Base-by-base conservation (phyloP, 2,329 filamentous ascomycete genomes). In the Fusarium tupiense region DNA sequence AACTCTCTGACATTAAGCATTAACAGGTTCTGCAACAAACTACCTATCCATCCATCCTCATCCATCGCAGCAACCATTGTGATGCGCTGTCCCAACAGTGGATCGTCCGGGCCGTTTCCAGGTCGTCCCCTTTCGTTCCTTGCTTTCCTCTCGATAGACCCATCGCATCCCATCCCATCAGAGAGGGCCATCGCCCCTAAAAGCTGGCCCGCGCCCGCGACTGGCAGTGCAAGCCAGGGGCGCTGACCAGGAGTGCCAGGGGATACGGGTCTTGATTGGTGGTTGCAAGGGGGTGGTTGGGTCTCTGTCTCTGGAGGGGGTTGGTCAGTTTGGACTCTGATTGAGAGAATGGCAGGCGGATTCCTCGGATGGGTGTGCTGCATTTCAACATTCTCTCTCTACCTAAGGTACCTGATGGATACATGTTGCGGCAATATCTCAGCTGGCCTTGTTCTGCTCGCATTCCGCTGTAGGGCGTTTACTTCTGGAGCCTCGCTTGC, bases 51-150 rank as follows among this genome's bases (percentile, higher is more conserved):
- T 33, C 49, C 20, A 33, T 54, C 35, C 33, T 35, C 38, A 31
- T 40, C 35, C 47, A 31, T 31, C 22, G 10, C 6, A 24, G 40
- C 40, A 46, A 19, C 12, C 56, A 74, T 63, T 52, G 31, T 44
- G 71, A 74, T 74, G 67, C 44, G 63, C 53, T 74, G 71, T 59
- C 29, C 57, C 40, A 59, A 50, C 64, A 62, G 72, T 62, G 68
- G 72, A 72, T 72, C 61, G 31, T 57, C 71, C 71, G 71, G 59
- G 46, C 59, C 67, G 72, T 74, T 74, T 72, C 68, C 72, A 57
- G 44, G 68, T 62, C 60, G 68, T 70, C 61, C 61, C 64, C 64
- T 68, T 61, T 72, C 68, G 60, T 72, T 75, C 72, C 72, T 75
- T 74, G 72, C 59, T 74, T 74, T 69, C 24, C 35, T 60, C 59